Evolutionary conservation across 768 basidiomycete genomes (phyloP).

Genomic region (Inosperma sp.): DNA sequence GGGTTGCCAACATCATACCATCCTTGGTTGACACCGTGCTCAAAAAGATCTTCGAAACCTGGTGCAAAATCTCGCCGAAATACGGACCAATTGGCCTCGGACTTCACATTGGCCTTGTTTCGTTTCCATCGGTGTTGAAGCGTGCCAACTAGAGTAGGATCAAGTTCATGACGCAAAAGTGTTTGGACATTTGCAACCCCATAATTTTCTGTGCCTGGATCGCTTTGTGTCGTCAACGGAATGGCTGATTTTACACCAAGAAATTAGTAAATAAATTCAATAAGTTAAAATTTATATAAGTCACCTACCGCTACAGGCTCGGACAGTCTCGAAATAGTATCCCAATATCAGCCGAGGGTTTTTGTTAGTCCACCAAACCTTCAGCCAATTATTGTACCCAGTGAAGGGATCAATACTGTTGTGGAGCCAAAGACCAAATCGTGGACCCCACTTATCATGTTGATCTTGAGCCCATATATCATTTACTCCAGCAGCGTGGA

Average conservation of each 20-base stretch:
- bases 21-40: conserved; percentile 24
- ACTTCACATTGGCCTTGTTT: conserved; percentile 37
- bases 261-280: background rate
- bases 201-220: conserved; percentile 41
- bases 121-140: conserved; percentile 40
- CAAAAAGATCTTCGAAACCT: conserved; percentile 33
- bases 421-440: conserved; percentile 33
- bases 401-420: conserved; percentile 29
- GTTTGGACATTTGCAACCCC: conserved; percentile 43
- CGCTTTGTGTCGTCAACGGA: conserved; percentile 40
- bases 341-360: conserved; percentile 27
- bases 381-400: conserved; percentile 28
- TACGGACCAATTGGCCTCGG: conserved; percentile 40
- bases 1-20: conserved; percentile 28
- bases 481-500: conserved; percentile 36
- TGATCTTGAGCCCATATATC: conserved; percentile 37
- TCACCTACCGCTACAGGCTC: background rate
- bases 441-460: conserved; percentile 42
- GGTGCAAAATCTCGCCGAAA: conserved; percentile 27
- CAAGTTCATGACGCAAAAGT: conserved; percentile 33
- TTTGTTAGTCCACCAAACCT: conserved; percentile 35
- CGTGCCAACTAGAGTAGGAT: conserved; percentile 30
- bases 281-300: background rate
- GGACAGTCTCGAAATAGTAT: conserved; percentile 25
- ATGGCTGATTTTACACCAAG: conserved; percentile 27